Evolutionary conservation across 2,329 filamentous ascomycete genomes (phyloP), one percentile per base, ranked within the genome.

Genomic region (Fusarium guadeloupense): DNA sequence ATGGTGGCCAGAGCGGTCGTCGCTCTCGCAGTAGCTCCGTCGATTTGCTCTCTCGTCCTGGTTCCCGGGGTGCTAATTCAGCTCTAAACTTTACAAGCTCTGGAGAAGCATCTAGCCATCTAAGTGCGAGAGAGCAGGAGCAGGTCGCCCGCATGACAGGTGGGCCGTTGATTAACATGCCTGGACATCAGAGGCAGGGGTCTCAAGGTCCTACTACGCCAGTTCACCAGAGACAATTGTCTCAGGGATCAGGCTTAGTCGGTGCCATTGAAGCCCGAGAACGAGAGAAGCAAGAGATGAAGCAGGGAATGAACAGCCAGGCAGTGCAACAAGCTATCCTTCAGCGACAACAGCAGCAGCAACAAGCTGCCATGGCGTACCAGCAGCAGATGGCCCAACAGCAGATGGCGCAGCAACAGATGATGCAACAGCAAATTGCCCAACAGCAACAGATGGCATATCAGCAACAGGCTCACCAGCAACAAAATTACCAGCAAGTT

Each of bases 71-170:
- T 10, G 81, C 87, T 9, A 81, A 78, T 34, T 73, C 75, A 5
- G 71, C 83, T 52, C 74, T 89, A 25, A 77, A 78, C 42, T 81
- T 86, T 62, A 76, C 83, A 5, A 62, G 61, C 31, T 62, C 69
- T 12, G 74, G 75, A 4, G 75, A 78, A 21, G 45, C 70, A 39
- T 80, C 70, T 20, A 81, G 84, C 0, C 85, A 89, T 53, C 81
- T 97, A n/a, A 93, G 91, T 17, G 93, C 93, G 16, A 86, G 90
- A 14, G 93, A 97, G 74, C 93, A 96, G 73, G 92, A 96, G 75
- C 89, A 96, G 66, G 84, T 96, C n/a, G 91, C 93, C 9, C 86
- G 90, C 31, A 82, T 92, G 66, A 96, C 92, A 1, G 90, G 91
- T 1, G 88, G 87, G 0, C 90, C 93, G 0, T 79, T 96, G 43